phyloP scores from a whole-genome alignment of 1,284 basidiomycete species.

The Sporisorium graminicola region DNA sequence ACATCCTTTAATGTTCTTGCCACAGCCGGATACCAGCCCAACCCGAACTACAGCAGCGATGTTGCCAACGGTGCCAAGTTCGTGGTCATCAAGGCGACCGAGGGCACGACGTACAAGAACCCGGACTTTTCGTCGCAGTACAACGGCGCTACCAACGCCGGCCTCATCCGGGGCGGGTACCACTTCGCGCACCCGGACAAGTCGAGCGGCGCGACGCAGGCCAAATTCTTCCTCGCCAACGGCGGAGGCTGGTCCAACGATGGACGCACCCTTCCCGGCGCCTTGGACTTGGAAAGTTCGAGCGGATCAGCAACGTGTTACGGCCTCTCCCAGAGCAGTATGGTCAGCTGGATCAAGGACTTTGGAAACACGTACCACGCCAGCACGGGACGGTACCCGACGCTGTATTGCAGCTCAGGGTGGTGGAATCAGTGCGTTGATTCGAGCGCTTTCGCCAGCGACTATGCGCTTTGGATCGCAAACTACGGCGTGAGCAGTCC shows the following conservation, averaged over 20 bases:
- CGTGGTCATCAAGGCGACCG: slow-evolving; percentile 80
- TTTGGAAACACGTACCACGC: slow-evolving; percentile 75
- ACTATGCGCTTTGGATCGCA: slow-evolving; percentile 77
- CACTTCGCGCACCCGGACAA: slow-evolving; percentile 74
- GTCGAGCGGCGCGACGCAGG: slow-evolving; percentile 75
- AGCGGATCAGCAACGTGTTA: slow-evolving; percentile 72
- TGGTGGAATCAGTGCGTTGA: slow-evolving; percentile 79
- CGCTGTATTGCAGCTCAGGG: slow-evolving; percentile 77
- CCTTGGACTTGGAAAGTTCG: slow-evolving; percentile 39
- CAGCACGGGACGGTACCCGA: slow-evolving; percentile 72
- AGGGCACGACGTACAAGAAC: slow-evolving; percentile 74
- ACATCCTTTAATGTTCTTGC: background rate
- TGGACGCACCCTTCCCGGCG: slow-evolving; percentile 61
- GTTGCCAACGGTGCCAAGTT: slow-evolving; percentile 76
- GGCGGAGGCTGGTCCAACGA: slow-evolving; percentile 72
- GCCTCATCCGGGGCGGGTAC: slow-evolving; percentile 76
- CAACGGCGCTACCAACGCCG: slow-evolving; percentile 74
- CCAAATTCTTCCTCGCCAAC: slow-evolving; percentile 75
- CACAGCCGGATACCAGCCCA: slow-evolving; percentile 72
- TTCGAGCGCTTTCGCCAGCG: slow-evolving; percentile 72
- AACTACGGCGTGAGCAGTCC: slow-evolving; percentile 70
- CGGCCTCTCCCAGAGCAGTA: slow-evolving; percentile 73
- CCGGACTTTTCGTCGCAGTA: slow-evolving; percentile 74
- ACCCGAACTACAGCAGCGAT: slow-evolving; percentile 75
- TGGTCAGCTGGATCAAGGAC: slow-evolving; percentile 76